A percentile compares a stretch with the other conserved stretches of the same genome.
Conservation (phyloP, 139 green algal species). For the Zygnema circumcarinatum region DNA sequence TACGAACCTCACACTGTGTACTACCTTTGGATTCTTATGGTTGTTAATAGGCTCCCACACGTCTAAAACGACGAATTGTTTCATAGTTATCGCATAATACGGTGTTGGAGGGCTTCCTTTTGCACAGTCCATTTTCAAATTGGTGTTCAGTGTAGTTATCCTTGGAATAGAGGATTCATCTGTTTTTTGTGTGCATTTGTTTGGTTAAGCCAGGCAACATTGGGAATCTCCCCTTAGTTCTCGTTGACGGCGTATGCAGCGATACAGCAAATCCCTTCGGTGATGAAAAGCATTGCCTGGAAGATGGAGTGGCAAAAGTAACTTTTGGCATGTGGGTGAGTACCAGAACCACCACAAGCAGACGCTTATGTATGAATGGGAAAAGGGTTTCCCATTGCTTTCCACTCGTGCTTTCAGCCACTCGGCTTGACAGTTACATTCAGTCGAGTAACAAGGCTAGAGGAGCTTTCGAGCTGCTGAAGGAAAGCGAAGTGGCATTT, state of each 20-base stretch:
- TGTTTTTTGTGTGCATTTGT: neutral
- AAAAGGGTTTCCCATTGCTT: neutral
- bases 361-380: neutral
- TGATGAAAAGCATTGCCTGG: neutral
- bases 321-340: slow-evolving; percentile 41
- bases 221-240: slow-evolving; percentile 23
- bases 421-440: too few relatives aligned
- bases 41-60: neutral
- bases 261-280: slow-evolving; percentile 5
- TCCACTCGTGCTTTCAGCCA: neutral
- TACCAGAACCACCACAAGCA: neutral
- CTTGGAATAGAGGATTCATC: neutral
- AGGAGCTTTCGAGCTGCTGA: too few relatives aligned
- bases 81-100: neutral
- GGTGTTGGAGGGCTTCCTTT: too few relatives aligned
- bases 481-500: slow-evolving; percentile 14
- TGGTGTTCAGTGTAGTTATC: neutral
- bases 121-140: neutral
- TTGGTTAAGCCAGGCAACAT: slow-evolving; percentile 14
- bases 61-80: neutral
- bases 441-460: too few relatives aligned
- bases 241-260: neutral
- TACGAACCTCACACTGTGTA: slow-evolving; percentile 4
- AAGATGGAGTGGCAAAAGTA: slow-evolving; percentile 26
- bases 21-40: neutral